A percentile compares a stretch with the other conserved stretches of the same genome.
phyloP scores from a whole-genome alignment of 2,329 filamentous ascomycete species.

The Claviceps sp. region DNA sequence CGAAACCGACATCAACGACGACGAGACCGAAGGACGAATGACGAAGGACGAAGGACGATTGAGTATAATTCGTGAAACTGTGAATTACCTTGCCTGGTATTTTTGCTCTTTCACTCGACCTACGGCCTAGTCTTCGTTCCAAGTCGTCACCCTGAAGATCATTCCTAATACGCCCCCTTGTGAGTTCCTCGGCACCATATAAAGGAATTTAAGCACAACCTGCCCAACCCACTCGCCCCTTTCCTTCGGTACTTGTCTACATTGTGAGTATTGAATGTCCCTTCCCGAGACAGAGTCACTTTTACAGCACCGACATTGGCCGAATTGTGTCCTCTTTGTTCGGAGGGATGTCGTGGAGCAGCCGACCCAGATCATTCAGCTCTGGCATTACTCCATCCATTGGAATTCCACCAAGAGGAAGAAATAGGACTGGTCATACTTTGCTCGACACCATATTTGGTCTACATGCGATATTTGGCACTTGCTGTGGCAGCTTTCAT shows the following conservation, averaged over 20 bases:
- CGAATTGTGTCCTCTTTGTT: conserved; percentile 4
- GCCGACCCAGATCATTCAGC: conserved; percentile 10
- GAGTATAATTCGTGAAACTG: conserved; percentile 9
- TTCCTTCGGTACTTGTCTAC: conserved; percentile 14
- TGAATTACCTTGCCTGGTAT: conserved; percentile 27
- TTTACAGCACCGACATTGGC: conserved; percentile 8
- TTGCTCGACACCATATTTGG: background rate
- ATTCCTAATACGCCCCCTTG: conserved; percentile 11
- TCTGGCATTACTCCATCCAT: background rate
- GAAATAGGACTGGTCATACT: background rate
- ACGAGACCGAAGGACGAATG: conserved; percentile 8
- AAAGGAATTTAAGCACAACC: conserved; percentile 26
- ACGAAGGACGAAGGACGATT: conserved; percentile 5
- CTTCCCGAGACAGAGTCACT: conserved; percentile 21
- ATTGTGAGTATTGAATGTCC: conserved; percentile 13
- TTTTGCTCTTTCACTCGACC: conserved; percentile 16
- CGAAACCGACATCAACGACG: conserved; percentile 2
- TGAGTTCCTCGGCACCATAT: conserved; percentile 30
- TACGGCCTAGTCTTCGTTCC: conserved; percentile 1
- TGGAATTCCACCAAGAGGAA: background rate
- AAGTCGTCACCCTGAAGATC: conserved; percentile 8
- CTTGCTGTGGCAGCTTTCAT: background rate
- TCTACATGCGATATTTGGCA: background rate
- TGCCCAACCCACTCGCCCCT: conserved; percentile 16
- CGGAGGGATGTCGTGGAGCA: background rate